Base-by-base conservation (phyloP, 2,329 filamentous ascomycete species). In the Moelleriella libera region DNA sequence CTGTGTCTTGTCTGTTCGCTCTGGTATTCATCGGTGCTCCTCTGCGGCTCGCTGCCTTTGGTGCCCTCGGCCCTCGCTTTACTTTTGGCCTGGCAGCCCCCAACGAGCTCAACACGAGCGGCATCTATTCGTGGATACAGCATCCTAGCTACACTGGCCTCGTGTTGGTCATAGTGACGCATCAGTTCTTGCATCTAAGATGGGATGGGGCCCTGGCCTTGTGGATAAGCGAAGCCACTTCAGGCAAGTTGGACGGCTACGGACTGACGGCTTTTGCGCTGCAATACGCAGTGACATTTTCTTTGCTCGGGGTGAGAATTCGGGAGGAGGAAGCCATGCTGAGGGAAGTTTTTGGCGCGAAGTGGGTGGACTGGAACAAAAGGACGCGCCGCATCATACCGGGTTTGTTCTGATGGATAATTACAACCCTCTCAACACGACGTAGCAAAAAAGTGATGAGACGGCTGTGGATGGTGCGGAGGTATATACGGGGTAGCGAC, bases 81-180 rank as follows among this genome's bases (percentile, higher is more conserved):
- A 78, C 74, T 0, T 79, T 76, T 52, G 61, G 64, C 2, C 65
- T 79, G 2, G 58, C 67, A 1, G 54, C 61, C 46, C 75, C 75
- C 1, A 63, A 70, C 48, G 52, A 57, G 1, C 57, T 77, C 6
- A 62, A 66, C 10, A 76, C 70, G 0, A 58, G 53, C 1, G 73
- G 73, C 0, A 57, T 76, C 2, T 76, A 76, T 50, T 50, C 52
- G 14, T 71, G 68, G 50, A 57, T 75, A 3, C 72, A 75, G 53
- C 72, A 77, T 53, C 72, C 73, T 2, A 72, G 71, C 47, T 78
- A 77, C 49, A 68, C 67, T 0, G 73, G 69, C 0, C 43, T 68
- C 2, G 8, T 63, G 0, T 31, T 68, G 3, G 51, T 75, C 0
- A 46, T 64, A 1, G 11, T 61, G 1, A 56, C 50, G 41, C 61